Base-by-base conservation (phyloP, 768 basidiomycete species). In the Phaffia australis region DNA sequence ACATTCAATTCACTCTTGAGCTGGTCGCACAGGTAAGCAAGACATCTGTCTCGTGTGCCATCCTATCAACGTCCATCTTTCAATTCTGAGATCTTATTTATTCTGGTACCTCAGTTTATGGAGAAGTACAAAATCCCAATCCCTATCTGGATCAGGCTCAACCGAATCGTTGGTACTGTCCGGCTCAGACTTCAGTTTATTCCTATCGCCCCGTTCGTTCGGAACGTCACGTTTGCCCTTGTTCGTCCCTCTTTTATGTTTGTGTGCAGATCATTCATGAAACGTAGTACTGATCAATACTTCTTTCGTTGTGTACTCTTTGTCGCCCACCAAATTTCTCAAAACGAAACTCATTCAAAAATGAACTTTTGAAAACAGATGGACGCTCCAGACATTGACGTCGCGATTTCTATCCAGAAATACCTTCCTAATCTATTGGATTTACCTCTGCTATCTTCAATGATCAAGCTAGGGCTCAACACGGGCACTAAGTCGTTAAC, bases 121-220 rank as follows among this genome's bases (percentile, higher is more conserved):
- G 79, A 83, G 75, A 76, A 79, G 80, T 69, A 82, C 35, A 79
- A 80, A 69, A 76, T 82, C 57, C 77, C 80, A 23, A 75, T 69
- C 35, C 63, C 83, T 1, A 81, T 83, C 29, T 89, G 86, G 85
- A 83, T 87, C 27, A 85, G 87, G 66, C 77, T 88, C 47, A 84
- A 84, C 46, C 82, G 83, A 5, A 76, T 86, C 23, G 78, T 83
- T 23, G 83, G 83, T 3, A 83, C 84, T 1, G 80, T 83, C 4
- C 80, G 88, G 16, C 76, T 85, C 27, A 80, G 87, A 16, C 77
- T 87, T 23, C 85, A 88, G 75, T 81, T 88, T 70, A 87, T 85
- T 52, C 83, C 86, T 0, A 82, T 85, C 67, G 81, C 84, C 0
- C 88, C 87, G 0, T 89, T 78, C 74, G 77, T 81, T 48, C 74